Evolutionary conservation across 495 filamentous ascomycete genomes (phyloP), one percentile per base, ranked within the genome.

Genomic region (Penicillium turbatum): DNA sequence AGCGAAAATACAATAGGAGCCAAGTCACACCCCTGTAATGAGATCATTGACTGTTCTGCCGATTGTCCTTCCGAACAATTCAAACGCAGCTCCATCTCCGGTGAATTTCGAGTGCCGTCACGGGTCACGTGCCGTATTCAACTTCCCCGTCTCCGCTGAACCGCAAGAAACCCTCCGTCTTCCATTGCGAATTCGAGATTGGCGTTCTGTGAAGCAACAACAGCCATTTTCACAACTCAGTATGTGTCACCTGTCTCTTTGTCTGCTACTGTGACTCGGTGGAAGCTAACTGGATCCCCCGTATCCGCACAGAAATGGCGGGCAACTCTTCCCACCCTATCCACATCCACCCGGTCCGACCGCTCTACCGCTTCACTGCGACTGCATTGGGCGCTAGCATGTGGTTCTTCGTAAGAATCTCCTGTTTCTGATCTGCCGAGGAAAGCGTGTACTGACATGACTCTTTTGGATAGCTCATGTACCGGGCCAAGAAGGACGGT

Each of bases 361-460:
- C 82, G 48, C 64, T 96, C 63, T 95, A 97, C 74, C 81, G 89
- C 64, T 87, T 88, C 67, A 78, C 85, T 37, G 93, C 88, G 38
- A 97, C 89, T 26, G 86, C 83, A 48, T 74, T 99, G 44, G 89
- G 90, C 55, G 93, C 93, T 17, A 87, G 86, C 75, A 99, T 97
- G 95, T 99, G 93, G 93, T 97, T 97, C 76, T 97, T 91, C 72
- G 93, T 98, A 81, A 63, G 88, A 64, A 40, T 54, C 30, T 13
- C 31, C 7, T 31, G 27, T 15, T n/a, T 8, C 34, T 32, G 15
- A 17, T 40, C 26, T 49, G 12, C 44, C 17, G 44, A 51, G 37
- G 19, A 46, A 54, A 40, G 1, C 24, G 37, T 24, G 27, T 50
- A 30, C 56, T 66, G 54, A 69, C 37, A n/a, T 27, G 12, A 60